Percentiles rank a stretch among this genome's conserved stretches.
phyloP scores from a whole-genome alignment of 768 basidiomycete genomes.

The Austroboletus festivus region DNA sequence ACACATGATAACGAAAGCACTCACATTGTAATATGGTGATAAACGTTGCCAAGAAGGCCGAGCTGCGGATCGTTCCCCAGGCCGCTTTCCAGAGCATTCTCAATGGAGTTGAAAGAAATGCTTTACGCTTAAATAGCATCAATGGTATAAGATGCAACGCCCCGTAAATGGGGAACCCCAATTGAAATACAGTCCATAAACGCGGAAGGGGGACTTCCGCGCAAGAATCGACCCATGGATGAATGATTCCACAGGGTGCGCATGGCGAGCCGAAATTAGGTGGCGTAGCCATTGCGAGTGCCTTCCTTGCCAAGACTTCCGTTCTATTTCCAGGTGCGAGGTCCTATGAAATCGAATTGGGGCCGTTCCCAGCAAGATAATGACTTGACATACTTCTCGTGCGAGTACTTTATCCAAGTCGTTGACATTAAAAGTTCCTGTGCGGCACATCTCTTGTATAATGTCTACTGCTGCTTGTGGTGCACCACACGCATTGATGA shows the following conservation, averaged over 20 bases:
- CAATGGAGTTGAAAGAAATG: constrained; percentile 63
- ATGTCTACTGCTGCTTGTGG: constrained; percentile 56
- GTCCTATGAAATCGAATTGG: constrained; percentile 38
- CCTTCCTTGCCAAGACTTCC: constrained; percentile 44
- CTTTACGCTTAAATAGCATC: constrained; percentile 72
- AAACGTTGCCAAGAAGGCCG: constrained; percentile 82
- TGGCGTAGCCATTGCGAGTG: constrained; percentile 30
- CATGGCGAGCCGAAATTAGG: constrained; percentile 49
- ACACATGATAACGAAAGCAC: constrained; percentile 15
- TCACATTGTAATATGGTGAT: constrained; percentile 79
- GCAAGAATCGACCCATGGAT: constrained; percentile 66
- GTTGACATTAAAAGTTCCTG: constrained; percentile 51
- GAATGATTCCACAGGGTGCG: constrained; percentile 68
- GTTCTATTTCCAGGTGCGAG: constrained; percentile 50
- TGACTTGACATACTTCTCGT: constrained; percentile 40
- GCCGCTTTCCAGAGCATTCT: constrained; percentile 62
- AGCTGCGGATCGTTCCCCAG: constrained; percentile 76
- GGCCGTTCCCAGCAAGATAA: not conserved
- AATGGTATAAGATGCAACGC: constrained; percentile 88
- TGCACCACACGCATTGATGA: constrained; percentile 63
- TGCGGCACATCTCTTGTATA: constrained; percentile 58
- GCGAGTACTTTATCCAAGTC: constrained; percentile 54
- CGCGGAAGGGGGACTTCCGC: constrained; percentile 45
- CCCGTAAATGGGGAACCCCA: constrained; percentile 82
- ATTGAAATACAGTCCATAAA: constrained; percentile 77